Percentiles rank a stretch among this genome's conserved stretches.
Conservation (phyloP, 2,329 filamentous ascomycete genomes). For the Trichoderma asperellum region DNA sequence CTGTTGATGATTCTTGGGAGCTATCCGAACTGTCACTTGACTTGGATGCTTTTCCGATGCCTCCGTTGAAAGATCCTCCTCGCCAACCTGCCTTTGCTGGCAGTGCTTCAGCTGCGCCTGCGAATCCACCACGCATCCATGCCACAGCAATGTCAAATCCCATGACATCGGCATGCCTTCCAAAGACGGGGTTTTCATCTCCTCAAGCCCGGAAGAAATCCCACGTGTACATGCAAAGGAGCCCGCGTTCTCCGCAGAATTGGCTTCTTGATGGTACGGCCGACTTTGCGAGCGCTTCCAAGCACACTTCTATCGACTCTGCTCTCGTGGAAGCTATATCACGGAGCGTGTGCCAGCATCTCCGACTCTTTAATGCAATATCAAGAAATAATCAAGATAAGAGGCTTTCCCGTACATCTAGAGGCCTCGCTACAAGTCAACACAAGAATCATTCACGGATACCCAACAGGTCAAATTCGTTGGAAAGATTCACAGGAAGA, state of each 20-base stretch:
- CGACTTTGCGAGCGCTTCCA: slow-evolving; percentile 34
- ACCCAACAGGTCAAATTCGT: slow-evolving; percentile 48
- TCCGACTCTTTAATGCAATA: slow-evolving; percentile 45
- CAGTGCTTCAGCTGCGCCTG: neutral
- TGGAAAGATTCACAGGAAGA: slow-evolving; percentile 45
- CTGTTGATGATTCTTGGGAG: slow-evolving; percentile 5
- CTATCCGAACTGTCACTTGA: slow-evolving; percentile 24
- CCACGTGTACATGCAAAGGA: neutral
- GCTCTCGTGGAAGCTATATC: slow-evolving; percentile 51
- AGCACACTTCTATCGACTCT: slow-evolving; percentile 43
- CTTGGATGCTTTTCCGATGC: slow-evolving; percentile 30
- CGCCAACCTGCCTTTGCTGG: neutral
- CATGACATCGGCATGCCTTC: neutral
- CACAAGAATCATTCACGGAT: slow-evolving; percentile 35
- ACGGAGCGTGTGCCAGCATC: slow-evolving; percentile 51
- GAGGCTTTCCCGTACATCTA: neutral
- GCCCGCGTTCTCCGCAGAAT: slow-evolving; percentile 10
- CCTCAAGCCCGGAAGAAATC: neutral
- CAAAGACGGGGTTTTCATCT: neutral
- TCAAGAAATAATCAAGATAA: slow-evolving; percentile 24
- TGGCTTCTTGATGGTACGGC: slow-evolving; percentile 30
- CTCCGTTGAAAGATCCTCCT: slow-evolving; percentile 5
- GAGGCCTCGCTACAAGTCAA: slow-evolving; percentile 1
- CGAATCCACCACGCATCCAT: neutral
- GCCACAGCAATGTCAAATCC: neutral